Evolutionary conservation across 768 basidiomycete species (phyloP).

Genomic region (Brasilioporus rufonigricans): DNA sequence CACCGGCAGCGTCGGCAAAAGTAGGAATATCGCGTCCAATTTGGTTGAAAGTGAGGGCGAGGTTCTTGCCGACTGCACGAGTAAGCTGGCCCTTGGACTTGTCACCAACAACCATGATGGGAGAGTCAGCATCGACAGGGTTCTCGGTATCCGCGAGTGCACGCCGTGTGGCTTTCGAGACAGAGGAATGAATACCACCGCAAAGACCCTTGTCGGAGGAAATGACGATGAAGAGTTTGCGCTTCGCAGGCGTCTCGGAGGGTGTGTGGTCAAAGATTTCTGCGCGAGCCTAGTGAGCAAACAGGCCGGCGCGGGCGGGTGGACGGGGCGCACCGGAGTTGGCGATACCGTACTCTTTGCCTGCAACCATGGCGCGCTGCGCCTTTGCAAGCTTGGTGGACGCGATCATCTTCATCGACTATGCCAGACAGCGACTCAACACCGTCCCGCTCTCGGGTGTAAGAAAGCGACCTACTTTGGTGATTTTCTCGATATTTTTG

Average conservation of each 20-base stretch:
- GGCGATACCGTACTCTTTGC: slow-evolving; percentile 90
- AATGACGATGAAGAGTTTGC: slow-evolving; percentile 89
- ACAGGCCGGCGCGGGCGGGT: neutral
- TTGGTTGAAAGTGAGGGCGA: slow-evolving; percentile 91
- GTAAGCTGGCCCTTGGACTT: slow-evolving; percentile 93
- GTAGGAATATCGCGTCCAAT: slow-evolving; percentile 97
- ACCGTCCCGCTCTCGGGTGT: neutral
- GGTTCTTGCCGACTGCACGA: slow-evolving; percentile 60
- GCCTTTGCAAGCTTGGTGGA: slow-evolving; percentile 96
- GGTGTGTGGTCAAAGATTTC: slow-evolving; percentile 85
- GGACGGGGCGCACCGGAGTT: slow-evolving; percentile 63
- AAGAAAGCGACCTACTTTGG: slow-evolving; percentile 62
- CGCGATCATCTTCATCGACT: slow-evolving; percentile 99
- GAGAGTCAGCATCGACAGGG: slow-evolving; percentile 55
- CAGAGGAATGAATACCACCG: slow-evolving; percentile 98
- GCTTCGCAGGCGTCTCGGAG: slow-evolving; percentile 64
- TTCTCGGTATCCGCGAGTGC: slow-evolving; percentile 54
- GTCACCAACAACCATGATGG: slow-evolving; percentile 90
- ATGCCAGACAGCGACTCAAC: slow-evolving; percentile 12
- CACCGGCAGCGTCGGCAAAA: slow-evolving; percentile 91
- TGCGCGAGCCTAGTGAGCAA: slow-evolving; percentile 30
- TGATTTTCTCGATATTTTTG: slow-evolving; percentile 99
- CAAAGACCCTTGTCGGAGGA: slow-evolving; percentile 99
- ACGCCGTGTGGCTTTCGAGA: slow-evolving; percentile 84
- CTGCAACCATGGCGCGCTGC: slow-evolving; percentile 87